Conservation (phyloP, 2,329 filamentous ascomycete genomes). For the Sporothrix humicola region DNA sequence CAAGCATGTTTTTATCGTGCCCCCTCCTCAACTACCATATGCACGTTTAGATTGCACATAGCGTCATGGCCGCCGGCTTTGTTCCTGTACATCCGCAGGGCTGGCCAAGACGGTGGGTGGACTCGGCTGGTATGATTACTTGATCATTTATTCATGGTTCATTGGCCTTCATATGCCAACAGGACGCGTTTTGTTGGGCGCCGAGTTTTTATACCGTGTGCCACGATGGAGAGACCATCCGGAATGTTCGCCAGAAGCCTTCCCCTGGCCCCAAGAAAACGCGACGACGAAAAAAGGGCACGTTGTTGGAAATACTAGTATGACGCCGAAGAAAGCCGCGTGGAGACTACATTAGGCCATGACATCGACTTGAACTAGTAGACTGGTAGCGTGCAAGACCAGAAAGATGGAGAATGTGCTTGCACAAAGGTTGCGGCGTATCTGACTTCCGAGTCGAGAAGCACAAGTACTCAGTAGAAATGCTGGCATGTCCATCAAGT, state of each 20-base stretch:
- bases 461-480: background rate
- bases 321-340: conserved; percentile 12
- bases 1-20: background rate
- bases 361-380: background rate
- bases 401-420: background rate
- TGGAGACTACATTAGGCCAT: background rate
- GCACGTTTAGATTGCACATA: conserved; percentile 25
- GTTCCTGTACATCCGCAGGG: conserved; percentile 24
- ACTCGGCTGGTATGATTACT: background rate
- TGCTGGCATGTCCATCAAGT: background rate
- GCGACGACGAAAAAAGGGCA: background rate
- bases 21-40: background rate
- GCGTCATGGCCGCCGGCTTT: conserved; percentile 14
- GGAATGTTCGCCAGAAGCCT: background rate
- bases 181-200: background rate
- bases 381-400: background rate
- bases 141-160: background rate
- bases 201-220: background rate
- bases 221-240: conserved; percentile 14
- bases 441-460: background rate
- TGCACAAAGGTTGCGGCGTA: conserved; percentile 1
- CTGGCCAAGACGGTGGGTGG: conserved; percentile 15
- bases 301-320: background rate
- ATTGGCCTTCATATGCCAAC: background rate
- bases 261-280: background rate